A percentile compares a stretch with the other conserved stretches of the same genome.
These are phyloP conservation scores for Termitomyces bulborhizus DNA, from an alignment of 768 basidiomycete genomes.

Conservation along the genomic window DNA sequence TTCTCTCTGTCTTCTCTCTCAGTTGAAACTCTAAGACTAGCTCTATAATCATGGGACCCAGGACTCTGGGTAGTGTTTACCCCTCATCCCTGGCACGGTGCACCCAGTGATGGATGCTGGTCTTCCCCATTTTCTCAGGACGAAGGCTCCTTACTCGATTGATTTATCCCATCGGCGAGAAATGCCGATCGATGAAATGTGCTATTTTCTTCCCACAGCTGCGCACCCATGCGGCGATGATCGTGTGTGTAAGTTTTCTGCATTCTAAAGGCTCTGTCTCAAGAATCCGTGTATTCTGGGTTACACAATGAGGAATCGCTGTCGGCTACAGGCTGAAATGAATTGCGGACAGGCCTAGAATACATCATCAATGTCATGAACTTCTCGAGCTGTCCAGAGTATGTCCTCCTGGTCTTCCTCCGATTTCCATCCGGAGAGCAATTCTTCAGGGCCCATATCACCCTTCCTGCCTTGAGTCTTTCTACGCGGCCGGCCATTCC, in stretches of 20 bases:
- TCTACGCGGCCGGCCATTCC: neutral
- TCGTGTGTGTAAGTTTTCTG: neutral
- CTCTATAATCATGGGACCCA: neutral
- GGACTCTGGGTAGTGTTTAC: neutral
- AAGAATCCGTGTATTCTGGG: neutral
- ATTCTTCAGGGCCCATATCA: neutral
- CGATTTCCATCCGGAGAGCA: constrained; percentile 1
- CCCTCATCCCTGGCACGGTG: neutral
- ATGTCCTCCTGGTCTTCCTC: neutral
- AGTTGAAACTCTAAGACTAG: neutral
- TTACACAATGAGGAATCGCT: neutral
- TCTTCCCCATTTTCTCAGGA: neutral
- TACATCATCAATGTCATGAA: constrained; percentile 12
- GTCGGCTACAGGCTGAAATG: neutral
- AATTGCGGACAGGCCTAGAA: constrained; percentile 7
- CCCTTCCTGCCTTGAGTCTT: neutral
- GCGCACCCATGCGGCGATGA: constrained; percentile 2
- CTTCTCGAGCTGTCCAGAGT: neutral
- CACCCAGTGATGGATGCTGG: neutral
- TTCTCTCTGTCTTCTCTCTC: neutral
- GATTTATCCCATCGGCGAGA: neutral
- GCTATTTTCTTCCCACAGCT: constrained; percentile 3
- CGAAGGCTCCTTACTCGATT: neutral
- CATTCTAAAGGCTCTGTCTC: neutral
- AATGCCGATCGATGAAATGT: neutral